These are phyloP conservation scores for Nakataea oryzae DNA, from an alignment of 2,329 filamentous ascomycete species.

Conservation along the genomic window DNA sequence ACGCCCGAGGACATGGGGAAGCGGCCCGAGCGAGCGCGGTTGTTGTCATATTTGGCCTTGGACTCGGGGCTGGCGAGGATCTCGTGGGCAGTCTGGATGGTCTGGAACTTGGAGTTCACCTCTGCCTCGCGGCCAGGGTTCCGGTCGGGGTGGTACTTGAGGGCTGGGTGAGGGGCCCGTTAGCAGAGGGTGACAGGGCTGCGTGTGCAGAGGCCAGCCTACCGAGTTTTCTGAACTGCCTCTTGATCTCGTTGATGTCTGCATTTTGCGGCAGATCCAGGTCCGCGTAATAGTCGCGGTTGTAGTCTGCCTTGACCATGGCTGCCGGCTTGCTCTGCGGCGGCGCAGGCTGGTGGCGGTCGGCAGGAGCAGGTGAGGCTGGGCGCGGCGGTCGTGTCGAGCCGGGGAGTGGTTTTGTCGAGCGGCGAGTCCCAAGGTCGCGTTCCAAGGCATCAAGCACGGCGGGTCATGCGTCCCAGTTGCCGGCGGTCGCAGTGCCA, in stretches of 20 bases:
- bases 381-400: no score
- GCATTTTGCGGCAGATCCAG: constrained; percentile 61
- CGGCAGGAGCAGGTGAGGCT: neutral
- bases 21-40: constrained; percentile 25
- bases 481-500: no score
- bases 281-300: constrained; percentile 75
- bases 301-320: constrained; percentile 59
- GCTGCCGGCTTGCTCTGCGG: constrained; percentile 15
- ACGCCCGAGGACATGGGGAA: constrained; percentile 42
- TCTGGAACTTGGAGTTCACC: constrained; percentile 72
- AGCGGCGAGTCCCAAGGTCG: no score
- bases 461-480: no score
- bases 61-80: constrained; percentile 44
- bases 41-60: constrained; percentile 43
- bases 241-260: constrained; percentile 68
- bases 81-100: constrained; percentile 79
- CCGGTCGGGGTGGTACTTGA: constrained; percentile 81
- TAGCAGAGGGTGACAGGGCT: neutral
- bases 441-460: no score
- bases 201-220: constrained; percentile 7
- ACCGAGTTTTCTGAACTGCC: constrained; percentile 78
- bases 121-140: constrained; percentile 76
- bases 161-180: constrained; percentile 35
- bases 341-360: neutral
- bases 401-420: no score